These are phyloP conservation scores for Cercospora sojina DNA, from an alignment of 2,329 filamentous ascomycete species.

Conservation along the genomic window DNA sequence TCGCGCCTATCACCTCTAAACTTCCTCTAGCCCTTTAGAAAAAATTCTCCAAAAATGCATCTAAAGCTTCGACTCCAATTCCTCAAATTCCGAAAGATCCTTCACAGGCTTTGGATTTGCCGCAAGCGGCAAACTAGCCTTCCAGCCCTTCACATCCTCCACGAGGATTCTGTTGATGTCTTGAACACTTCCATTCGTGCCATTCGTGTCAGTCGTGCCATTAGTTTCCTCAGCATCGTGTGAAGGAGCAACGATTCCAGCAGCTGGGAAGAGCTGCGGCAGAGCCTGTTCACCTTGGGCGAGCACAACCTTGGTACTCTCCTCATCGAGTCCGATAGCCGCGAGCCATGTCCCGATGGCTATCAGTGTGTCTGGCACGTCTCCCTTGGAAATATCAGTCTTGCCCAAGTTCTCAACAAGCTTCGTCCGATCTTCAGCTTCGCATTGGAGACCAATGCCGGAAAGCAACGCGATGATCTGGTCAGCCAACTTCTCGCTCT, in stretches of 20 bases:
- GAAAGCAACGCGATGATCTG: constrained; percentile 49
- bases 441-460: constrained; percentile 47
- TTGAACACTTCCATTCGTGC: constrained; percentile 47
- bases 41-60: not conserved
- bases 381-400: constrained; percentile 46
- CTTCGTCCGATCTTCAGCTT: constrained; percentile 41
- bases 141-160: constrained; percentile 76
- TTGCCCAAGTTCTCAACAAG: constrained; percentile 48
- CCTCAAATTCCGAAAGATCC: constrained; percentile 81
- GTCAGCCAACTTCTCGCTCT: constrained; percentile 46
- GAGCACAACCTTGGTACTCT: constrained; percentile 51
- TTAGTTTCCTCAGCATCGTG: constrained; percentile 32
- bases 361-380: constrained; percentile 40
- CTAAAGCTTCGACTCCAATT: constrained; percentile 73
- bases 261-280: constrained; percentile 42
- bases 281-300: constrained; percentile 53
- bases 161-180: constrained; percentile 61
- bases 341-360: constrained; percentile 45
- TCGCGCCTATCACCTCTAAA: not conserved
- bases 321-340: constrained; percentile 48
- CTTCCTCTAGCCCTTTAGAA: not conserved
- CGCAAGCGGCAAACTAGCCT: constrained; percentile 70
- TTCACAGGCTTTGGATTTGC: constrained; percentile 69
- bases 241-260: constrained; percentile 14
- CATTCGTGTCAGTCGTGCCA: constrained; percentile 34